A percentile compares a stretch with the other conserved stretches of the same genome.
phyloP scores from a whole-genome alignment of 2,329 filamentous ascomycete species.

The Botrytis deweyae region DNA sequence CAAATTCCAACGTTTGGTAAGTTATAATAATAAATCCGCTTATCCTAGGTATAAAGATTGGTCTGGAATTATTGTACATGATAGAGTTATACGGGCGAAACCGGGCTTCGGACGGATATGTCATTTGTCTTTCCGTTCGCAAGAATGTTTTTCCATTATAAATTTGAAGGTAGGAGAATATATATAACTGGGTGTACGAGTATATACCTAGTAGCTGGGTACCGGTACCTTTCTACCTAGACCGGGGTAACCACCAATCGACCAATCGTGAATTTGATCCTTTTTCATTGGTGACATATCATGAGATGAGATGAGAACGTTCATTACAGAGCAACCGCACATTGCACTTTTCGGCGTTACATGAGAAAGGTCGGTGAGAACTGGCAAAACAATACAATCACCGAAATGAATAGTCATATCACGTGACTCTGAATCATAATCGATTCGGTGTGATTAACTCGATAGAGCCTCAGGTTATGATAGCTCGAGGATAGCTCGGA shows the following conservation, averaged over 20 bases:
- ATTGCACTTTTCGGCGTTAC: slow-evolving; percentile 3
- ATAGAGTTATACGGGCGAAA: background rate
- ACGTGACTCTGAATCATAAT: background rate
- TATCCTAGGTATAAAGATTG: background rate
- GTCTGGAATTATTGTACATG: background rate
- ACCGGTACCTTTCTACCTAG: background rate
- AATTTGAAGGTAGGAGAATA: background rate
- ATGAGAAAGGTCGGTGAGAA: background rate
- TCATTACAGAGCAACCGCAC: background rate
- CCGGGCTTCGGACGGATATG: slow-evolving; percentile 20
- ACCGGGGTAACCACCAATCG: background rate
- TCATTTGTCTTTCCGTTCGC: background rate
- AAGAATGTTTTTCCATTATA: slow-evolving; percentile 18
- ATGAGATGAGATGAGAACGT: slow-evolving; percentile 15
- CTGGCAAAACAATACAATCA: background rate
- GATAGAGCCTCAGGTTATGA: too few relatives aligned
- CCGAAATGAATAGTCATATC: background rate
- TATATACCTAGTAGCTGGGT: background rate
- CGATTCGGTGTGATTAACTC: background rate
- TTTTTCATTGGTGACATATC: background rate
- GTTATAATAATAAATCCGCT: background rate
- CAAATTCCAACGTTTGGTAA: background rate
- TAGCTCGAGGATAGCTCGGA: too few relatives aligned
- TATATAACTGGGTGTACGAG: background rate
- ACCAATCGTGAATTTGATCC: background rate